Evolutionary conservation across 75 land plant species (phyloP).

Genomic region (Sequoia sempervirens): DNA sequence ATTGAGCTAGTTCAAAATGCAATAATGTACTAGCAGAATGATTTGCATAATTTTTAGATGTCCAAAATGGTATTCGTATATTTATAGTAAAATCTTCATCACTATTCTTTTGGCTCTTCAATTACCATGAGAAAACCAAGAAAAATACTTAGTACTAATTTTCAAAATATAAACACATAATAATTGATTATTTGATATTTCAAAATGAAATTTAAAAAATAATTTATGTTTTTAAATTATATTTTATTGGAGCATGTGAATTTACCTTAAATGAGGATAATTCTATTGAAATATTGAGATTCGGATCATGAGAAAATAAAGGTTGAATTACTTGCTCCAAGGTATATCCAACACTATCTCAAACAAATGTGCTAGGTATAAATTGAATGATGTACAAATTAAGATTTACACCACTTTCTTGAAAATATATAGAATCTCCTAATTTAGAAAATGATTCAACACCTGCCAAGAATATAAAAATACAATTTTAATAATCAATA

Average conservation of each 20-base stretch:
- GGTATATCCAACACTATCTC: slow-evolving; percentile 55
- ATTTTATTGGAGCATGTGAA: background rate
- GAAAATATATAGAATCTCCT: slow-evolving; percentile 95
- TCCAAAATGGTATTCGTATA: slow-evolving; percentile 77
- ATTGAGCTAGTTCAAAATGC: no score
- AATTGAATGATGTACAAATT: slow-evolving; percentile 68
- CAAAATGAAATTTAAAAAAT: no score
- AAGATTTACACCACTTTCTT: slow-evolving; percentile 42
- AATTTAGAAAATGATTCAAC: slow-evolving; percentile 96
- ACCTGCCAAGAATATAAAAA: slow-evolving; percentile 29
- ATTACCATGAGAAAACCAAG: background rate
- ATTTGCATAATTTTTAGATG: background rate
- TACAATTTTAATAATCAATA: background rate
- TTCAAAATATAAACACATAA: no score
- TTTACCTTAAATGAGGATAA: slow-evolving; percentile 39
- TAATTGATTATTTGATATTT: no score
- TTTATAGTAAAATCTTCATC: slow-evolving; percentile 25
- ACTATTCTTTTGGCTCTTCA: background rate
- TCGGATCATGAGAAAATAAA: slow-evolving; percentile 45
- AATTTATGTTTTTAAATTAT: no score
- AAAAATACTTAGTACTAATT: no score
- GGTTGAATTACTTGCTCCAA: slow-evolving; percentile 51
- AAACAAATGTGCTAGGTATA: slow-evolving; percentile 57
- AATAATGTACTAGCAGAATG: no score
- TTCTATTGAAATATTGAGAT: slow-evolving; percentile 37